These are phyloP conservation scores for Xanthoconium purpureum DNA, from an alignment of 768 basidiomycete species.

Conservation along the genomic window DNA sequence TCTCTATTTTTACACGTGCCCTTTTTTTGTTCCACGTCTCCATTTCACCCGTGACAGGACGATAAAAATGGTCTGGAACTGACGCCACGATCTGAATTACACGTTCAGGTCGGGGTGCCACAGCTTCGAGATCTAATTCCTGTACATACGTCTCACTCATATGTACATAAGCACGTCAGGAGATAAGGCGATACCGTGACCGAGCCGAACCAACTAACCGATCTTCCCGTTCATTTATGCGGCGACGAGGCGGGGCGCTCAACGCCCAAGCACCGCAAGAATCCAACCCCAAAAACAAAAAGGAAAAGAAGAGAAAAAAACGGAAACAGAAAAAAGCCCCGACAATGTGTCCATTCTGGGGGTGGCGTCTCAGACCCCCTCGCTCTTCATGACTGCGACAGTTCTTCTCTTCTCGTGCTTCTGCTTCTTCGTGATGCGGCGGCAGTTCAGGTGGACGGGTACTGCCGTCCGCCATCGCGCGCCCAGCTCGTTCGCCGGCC, in stretches of 20 bases:
- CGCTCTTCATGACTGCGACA: background rate
- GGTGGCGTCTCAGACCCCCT: background rate
- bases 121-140: background rate
- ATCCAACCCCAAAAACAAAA: background rate
- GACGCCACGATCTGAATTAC: constrained; percentile 4
- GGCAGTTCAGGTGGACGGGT: too few species aligned
- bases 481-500: too few species aligned
- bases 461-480: too few species aligned
- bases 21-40: background rate
- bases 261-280: background rate
- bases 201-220: constrained; percentile 15
- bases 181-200: constrained; percentile 20
- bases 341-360: constrained; percentile 10
- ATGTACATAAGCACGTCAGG: constrained; percentile 6
- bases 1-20: background rate
- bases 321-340: background rate
- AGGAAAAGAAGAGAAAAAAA: background rate
- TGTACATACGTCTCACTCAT: background rate
- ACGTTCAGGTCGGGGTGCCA: background rate
- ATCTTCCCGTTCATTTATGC: constrained; percentile 9
- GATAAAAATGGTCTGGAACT: background rate
- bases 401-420: background rate
- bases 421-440: too few species aligned
- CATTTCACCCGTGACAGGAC: background rate
- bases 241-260: constrained; percentile 9